Percentiles rank a stretch among this genome's conserved stretches.
Conservation (phyloP, 2,329 filamentous ascomycete species). For the Penicillium sclerotiorum region DNA sequence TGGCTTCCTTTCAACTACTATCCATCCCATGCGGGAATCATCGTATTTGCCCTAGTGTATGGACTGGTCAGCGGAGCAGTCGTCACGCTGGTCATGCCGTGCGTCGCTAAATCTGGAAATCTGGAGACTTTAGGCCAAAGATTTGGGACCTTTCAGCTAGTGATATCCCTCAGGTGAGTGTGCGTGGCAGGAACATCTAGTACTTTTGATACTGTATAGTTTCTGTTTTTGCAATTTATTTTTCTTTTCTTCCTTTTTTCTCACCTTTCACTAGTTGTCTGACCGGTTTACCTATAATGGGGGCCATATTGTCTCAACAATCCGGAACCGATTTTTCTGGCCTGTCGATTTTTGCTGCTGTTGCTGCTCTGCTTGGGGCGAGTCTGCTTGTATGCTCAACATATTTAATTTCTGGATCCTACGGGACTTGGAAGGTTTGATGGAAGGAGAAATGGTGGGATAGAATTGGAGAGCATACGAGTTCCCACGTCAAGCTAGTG, state of each 20-base stretch:
- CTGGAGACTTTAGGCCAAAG: conserved; percentile 38
- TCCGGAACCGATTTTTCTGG: conserved; percentile 24
- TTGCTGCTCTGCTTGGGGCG: not conserved
- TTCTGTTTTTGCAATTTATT: not conserved
- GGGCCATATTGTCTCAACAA: conserved; percentile 27
- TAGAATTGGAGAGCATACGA: too few species aligned
- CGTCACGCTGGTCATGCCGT: conserved; percentile 33
- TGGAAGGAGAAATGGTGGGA: too few species aligned
- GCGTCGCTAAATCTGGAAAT: conserved; percentile 29
- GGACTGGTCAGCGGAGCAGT: conserved; percentile 33
- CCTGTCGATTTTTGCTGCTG: conserved; percentile 28
- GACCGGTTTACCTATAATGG: conserved; percentile 33
- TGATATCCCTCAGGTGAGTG: conserved; percentile 25
- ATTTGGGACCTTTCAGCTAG: conserved; percentile 34
- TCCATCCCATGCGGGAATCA: conserved; percentile 29
- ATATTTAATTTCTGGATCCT: not conserved
- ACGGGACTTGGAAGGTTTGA: conserved; percentile 24
- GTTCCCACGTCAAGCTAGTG: conserved; percentile 1
- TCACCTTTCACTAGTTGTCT: conserved; percentile 15
- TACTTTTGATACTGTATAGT: not conserved
- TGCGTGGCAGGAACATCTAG: not conserved
- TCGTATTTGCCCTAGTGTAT: conserved; percentile 30
- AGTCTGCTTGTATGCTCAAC: not conserved
- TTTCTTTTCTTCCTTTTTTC: not conserved
- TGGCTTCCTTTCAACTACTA: conserved; percentile 35